Evolutionary conservation across 2,329 filamentous ascomycete species (phyloP).

Genomic region (Fusarium chaquense): DNA sequence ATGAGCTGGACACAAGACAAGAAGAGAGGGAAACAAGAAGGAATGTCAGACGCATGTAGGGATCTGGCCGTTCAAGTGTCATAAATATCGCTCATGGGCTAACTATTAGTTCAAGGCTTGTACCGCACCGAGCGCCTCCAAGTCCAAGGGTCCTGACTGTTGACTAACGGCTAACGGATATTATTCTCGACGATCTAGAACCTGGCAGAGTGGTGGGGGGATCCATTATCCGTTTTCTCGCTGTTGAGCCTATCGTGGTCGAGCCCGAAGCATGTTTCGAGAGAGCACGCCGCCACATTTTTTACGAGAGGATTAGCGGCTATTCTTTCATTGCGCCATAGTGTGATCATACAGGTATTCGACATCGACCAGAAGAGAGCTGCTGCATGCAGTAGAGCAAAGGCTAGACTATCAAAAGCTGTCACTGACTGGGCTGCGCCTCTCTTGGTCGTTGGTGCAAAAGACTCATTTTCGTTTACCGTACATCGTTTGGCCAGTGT

Average conservation of each 20-base stretch:
- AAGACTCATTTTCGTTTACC: conserved; percentile 34
- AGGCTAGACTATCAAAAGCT: background rate
- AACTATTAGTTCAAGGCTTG: background rate
- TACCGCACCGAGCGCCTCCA: conserved; percentile 1
- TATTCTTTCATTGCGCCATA: background rate
- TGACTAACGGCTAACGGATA: conserved; percentile 19
- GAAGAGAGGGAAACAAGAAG: background rate
- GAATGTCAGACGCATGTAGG: background rate
- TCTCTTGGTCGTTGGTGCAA: background rate
- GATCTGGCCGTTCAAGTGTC: conserved; percentile 1
- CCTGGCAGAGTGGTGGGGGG: background rate
- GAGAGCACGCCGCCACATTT: background rate
- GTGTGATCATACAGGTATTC: background rate
- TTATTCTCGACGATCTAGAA: conserved; percentile 16
- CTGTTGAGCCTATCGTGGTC: background rate
- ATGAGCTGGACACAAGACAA: background rate
- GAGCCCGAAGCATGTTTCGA: conserved; percentile 5
- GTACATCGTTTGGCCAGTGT: conserved; percentile 14
- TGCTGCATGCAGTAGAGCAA: background rate
- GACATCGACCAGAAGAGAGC: background rate
- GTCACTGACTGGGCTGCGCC: conserved; percentile 10
- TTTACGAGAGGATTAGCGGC: background rate
- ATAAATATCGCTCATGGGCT: conserved; percentile 33
- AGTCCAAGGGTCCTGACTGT: background rate
- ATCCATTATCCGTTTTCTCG: conserved; percentile 3